These are phyloP conservation scores for Cucumis sativus DNA, from an alignment of 306 rosid genomes.

Conservation along the genomic window DNA sequence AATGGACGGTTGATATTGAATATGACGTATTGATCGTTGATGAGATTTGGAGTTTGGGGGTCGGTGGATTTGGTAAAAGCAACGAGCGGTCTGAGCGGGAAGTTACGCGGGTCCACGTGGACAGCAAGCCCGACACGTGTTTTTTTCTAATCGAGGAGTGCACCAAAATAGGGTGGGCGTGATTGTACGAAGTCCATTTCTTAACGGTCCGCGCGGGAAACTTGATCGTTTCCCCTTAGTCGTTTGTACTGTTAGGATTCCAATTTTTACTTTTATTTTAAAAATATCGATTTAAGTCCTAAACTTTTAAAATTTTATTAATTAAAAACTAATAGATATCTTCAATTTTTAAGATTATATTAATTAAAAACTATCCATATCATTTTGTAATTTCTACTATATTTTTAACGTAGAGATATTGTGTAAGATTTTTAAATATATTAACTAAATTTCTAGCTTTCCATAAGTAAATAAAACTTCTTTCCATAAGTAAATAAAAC, in stretches of 20 bases:
- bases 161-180: not conserved
- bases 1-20: constrained; percentile 6
- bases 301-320: no score
- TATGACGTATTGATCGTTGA: not conserved
- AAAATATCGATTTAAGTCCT: no score
- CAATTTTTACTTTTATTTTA: not conserved
- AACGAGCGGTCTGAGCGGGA: not conserved
- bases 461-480: no score
- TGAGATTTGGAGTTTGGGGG: not conserved
- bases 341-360: no score
- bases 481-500: no score
- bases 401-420: no score
- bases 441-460: no score
- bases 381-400: no score
- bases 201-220: not conserved
- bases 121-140: not conserved
- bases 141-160: no score
- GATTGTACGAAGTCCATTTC: not conserved
- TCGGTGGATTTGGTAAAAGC: not conserved
- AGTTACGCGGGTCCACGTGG: not conserved
- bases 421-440: no score
- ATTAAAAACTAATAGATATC: no score
- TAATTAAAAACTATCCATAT: no score
- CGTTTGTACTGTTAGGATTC: not conserved
- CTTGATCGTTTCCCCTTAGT: not conserved